Conservation (phyloP, 1,284 basidiomycete genomes). For the Irpex rosettiformis region DNA sequence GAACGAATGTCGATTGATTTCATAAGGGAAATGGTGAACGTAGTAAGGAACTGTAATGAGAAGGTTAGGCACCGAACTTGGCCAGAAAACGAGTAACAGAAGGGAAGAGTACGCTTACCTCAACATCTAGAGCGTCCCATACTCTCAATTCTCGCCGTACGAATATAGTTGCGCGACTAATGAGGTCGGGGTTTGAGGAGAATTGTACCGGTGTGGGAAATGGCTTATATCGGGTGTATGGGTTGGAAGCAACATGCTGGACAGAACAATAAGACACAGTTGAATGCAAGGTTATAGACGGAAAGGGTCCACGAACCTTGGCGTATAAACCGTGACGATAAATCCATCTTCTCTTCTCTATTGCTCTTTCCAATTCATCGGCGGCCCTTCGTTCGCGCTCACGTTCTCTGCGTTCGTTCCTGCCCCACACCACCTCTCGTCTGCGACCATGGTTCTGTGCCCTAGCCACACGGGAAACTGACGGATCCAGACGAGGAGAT, state of each 20-base stretch:
- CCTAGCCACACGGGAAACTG: constrained; percentile 27
- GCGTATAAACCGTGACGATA: constrained; percentile 77
- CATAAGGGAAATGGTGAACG: constrained; percentile 81
- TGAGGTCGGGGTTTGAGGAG: constrained; percentile 64
- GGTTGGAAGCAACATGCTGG: constrained; percentile 85
- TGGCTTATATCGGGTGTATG: constrained; percentile 76
- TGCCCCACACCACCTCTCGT: constrained; percentile 54
- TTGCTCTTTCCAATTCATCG: constrained; percentile 62
- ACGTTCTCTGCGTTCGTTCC: constrained; percentile 36
- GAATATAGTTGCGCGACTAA: constrained; percentile 74
- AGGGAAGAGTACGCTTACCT: constrained; percentile 45
- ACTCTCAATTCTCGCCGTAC: constrained; percentile 81
- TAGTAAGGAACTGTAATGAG: constrained; percentile 59
- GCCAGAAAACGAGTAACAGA: background rate
- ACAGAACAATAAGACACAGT: background rate
- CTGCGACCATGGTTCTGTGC: constrained; percentile 29
- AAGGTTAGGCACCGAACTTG: background rate
- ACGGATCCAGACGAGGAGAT: constrained; percentile 40
- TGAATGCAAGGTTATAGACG: background rate
- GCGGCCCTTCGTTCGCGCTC: constrained; percentile 48
- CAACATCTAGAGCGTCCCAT: constrained; percentile 80
- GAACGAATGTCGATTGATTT: constrained; percentile 86
- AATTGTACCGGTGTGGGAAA: constrained; percentile 81
- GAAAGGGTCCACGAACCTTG: constrained; percentile 53
- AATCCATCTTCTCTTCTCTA: constrained; percentile 56